Base-by-base conservation (phyloP, 352 stramenopile genomes). In the Globisporangium ultimum region DNA sequence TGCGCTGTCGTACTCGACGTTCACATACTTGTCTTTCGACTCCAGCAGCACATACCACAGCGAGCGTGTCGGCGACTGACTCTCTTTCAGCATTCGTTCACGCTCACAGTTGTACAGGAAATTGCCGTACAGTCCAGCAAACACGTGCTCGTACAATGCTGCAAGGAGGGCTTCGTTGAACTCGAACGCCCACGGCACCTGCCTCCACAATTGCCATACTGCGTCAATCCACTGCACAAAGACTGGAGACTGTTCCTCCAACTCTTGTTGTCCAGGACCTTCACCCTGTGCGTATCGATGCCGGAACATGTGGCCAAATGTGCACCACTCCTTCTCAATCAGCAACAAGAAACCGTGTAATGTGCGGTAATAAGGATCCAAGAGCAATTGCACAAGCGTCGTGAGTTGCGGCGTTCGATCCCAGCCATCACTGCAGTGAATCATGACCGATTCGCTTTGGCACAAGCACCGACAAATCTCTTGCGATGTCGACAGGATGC, bases 361-460 rank as follows among this genome's bases (percentile, higher is more conserved):
- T 5, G 98, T 99, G 49, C 98, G 84, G 67, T 98, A 99, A 67
- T 98, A 97, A n/a, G 97, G 96, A 74, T 99, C 97, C 45, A 99
- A 59, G 6, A 99, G 70, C 3, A 99, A 66, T 76, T 99, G 93
- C 15, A 98, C 89, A 45, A 99, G 84, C 8, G 75, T 88, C 3
- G 87, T 93, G 22, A 99, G 89, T 79, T 99, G 97, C 6, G 95
- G 91, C 7, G 98, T 99, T 15, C 98, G 87, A 78, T 99, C 98
- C 98, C 98, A 99, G 11, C 97, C 97, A 64, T 99, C 97, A 64
- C 90, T 98, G 70, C 98, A 99, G 71, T 99, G 97, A 48, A 99
- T 84, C 70, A 99, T 91, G 9, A 99, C 91, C 1, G 97, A 97
- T 34, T 97, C 84, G 28, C 90, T 81, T 62, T 98, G 91, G 53